Conservation (phyloP, 371 early-diverging fungal genomes). For the Amoeboaphelidium occidentale region DNA sequence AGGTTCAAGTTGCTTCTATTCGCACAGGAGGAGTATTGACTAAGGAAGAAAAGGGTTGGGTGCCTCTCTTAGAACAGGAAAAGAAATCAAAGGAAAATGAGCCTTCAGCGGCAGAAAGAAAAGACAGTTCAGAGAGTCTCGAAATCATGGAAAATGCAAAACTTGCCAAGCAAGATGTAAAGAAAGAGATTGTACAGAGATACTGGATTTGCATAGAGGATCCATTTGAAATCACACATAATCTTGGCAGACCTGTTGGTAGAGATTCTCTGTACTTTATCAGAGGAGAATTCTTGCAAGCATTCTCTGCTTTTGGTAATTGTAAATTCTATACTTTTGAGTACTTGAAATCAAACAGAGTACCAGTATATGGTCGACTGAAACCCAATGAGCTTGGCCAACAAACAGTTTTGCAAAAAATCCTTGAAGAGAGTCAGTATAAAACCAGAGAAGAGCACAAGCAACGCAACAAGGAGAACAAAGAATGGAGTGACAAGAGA, state of each 20-base stretch:
- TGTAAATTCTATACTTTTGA: background rate
- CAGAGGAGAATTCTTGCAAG: background rate
- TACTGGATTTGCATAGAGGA: background rate
- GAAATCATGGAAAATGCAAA: background rate
- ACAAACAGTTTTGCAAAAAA: background rate
- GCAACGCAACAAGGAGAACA: background rate
- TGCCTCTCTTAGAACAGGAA: background rate
- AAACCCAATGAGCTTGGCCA: background rate
- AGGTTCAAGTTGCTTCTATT: background rate
- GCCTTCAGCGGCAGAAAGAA: too few relatives aligned
- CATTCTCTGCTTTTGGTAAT: background rate
- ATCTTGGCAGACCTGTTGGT: background rate
- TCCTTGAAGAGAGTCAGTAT: background rate
- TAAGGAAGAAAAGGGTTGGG: background rate
- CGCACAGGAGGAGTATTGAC: background rate
- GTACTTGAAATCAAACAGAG: background rate
- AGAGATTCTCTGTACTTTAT: background rate
- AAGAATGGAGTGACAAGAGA: background rate
- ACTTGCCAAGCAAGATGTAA: background rate
- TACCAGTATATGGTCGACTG: background rate
- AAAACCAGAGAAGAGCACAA: background rate
- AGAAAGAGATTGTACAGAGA: background rate
- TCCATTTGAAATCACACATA: slow-evolving; percentile 1
- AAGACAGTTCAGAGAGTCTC: background rate
- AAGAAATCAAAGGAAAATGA: background rate